phyloP scores from a whole-genome alignment of 1,284 basidiomycete genomes.

The Sporisorium scitamineum region DNA sequence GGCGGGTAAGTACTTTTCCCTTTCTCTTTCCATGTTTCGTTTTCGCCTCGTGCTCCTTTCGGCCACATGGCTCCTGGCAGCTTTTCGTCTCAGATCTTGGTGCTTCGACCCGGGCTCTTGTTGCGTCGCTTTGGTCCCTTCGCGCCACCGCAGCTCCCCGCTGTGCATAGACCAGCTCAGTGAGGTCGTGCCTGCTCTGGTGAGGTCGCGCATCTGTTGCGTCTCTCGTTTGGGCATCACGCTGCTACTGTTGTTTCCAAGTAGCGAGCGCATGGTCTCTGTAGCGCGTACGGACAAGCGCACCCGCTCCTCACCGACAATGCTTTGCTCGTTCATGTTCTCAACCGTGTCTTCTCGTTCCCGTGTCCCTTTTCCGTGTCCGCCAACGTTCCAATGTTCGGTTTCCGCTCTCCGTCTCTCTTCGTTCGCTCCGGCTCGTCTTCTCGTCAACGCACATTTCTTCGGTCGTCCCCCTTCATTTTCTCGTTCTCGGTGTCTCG shows the following conservation, averaged over 20 bases:
- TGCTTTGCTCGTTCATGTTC: slow-evolving; percentile 23
- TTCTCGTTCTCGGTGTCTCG: slow-evolving; percentile 10
- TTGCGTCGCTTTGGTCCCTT: neutral
- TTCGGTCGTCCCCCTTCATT: slow-evolving; percentile 3
- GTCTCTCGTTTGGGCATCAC: neutral
- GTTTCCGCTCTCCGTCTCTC: slow-evolving; percentile 5
- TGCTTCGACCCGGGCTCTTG: neutral
- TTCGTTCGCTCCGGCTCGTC: neutral
- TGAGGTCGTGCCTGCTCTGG: neutral
- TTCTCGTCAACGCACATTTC: slow-evolving; percentile 16
- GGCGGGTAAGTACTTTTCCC: slow-evolving; percentile 40
- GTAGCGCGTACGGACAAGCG: neutral
- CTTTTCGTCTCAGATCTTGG: slow-evolving; percentile 7
- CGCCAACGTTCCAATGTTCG: neutral
- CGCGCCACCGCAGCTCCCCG: neutral
- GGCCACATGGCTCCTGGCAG: slow-evolving; percentile 10
- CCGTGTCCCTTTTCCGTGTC: slow-evolving; percentile 5
- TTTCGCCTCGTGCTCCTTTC: neutral
- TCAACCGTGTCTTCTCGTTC: slow-evolving; percentile 24
- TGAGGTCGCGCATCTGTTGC: neutral
- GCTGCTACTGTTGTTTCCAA: neutral
- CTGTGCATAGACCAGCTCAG: neutral
- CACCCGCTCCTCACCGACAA: no score
- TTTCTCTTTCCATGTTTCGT: neutral
- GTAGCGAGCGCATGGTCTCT: neutral